Percentiles rank a stretch among this genome's conserved stretches.
Evolutionary conservation across 352 stramenopile species (phyloP).

Genomic region (Phytopythium boreale): DNA sequence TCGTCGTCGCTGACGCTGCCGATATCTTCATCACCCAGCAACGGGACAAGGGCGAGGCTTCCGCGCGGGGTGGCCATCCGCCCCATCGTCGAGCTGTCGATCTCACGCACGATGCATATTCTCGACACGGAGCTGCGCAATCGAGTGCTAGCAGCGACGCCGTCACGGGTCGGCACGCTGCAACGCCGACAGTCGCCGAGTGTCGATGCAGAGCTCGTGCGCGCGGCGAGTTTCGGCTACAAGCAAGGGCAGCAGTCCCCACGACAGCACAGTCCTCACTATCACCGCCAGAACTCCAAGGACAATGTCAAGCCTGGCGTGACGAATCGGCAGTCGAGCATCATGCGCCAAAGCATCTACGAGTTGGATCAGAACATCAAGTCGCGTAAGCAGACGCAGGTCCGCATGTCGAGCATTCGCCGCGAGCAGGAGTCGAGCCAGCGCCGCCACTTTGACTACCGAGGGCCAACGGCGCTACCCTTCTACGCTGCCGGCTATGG

Average conservation of each 20-base stretch:
- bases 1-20: background rate
- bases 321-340: slow-evolving; percentile 3
- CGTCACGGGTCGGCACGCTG: background rate
- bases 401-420: slow-evolving; percentile 35
- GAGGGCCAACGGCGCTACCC: slow-evolving; percentile 36
- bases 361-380: slow-evolving; percentile 35
- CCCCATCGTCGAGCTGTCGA: slow-evolving; percentile 62
- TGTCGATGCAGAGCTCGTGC: background rate
- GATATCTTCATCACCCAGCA: background rate
- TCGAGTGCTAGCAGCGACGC: slow-evolving; percentile 15
- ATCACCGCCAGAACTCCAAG: background rate
- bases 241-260: slow-evolving; percentile 3
- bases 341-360: slow-evolving; percentile 25
- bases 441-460: slow-evolving; percentile 39
- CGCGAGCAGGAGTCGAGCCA: slow-evolving; percentile 39
- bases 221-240: background rate
- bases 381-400: slow-evolving; percentile 36
- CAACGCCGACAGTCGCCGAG: background rate
- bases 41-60: background rate
- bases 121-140: slow-evolving; percentile 63
- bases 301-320: slow-evolving; percentile 2
- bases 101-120: slow-evolving; percentile 64
- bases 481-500: slow-evolving; percentile 69
- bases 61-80: slow-evolving; percentile 14
- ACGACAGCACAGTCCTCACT: background rate